These are phyloP conservation scores for Zasmidium cellare DNA, from an alignment of 2,329 filamentous ascomycete species.

Conservation along the genomic window DNA sequence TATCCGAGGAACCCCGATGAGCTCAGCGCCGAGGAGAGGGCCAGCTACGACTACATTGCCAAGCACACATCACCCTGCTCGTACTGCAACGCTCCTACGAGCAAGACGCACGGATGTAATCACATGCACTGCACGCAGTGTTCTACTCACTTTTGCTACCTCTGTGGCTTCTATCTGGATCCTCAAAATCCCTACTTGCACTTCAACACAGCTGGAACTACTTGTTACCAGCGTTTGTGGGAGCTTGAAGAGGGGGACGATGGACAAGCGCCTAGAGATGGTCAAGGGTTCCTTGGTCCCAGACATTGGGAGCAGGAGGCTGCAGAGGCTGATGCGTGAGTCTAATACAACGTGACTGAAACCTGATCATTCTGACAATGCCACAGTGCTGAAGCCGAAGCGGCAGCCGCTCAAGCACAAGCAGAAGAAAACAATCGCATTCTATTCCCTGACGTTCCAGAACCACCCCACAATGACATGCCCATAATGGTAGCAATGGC, in stretches of 20 bases:
- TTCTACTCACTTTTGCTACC: slow-evolving; percentile 89
- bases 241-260: slow-evolving; percentile 79
- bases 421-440: slow-evolving; percentile 20
- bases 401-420: slow-evolving; percentile 32
- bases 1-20: slow-evolving; percentile 67
- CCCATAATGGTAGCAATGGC: slow-evolving; percentile 22
- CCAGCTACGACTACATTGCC: slow-evolving; percentile 79
- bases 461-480: slow-evolving; percentile 11
- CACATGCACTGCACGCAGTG: slow-evolving; percentile 95
- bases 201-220: slow-evolving; percentile 70
- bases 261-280: slow-evolving; percentile 43
- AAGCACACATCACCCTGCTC: slow-evolving; percentile 84
- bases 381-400: slow-evolving; percentile 28
- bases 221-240: slow-evolving; percentile 85
- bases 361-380: background rate
- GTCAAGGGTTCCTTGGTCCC: slow-evolving; percentile 37
- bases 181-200: slow-evolving; percentile 82
- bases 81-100: slow-evolving; percentile 78
- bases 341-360: background rate
- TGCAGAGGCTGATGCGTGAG: slow-evolving; percentile 27
- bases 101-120: slow-evolving; percentile 93
- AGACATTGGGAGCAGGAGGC: slow-evolving; percentile 45
- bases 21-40: slow-evolving; percentile 80
- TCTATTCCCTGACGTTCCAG: slow-evolving; percentile 10
- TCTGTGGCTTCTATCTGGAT: slow-evolving; percentile 85